phyloP scores from a whole-genome alignment of 208 protist genomes.

The Leishmania mexicana region DNA sequence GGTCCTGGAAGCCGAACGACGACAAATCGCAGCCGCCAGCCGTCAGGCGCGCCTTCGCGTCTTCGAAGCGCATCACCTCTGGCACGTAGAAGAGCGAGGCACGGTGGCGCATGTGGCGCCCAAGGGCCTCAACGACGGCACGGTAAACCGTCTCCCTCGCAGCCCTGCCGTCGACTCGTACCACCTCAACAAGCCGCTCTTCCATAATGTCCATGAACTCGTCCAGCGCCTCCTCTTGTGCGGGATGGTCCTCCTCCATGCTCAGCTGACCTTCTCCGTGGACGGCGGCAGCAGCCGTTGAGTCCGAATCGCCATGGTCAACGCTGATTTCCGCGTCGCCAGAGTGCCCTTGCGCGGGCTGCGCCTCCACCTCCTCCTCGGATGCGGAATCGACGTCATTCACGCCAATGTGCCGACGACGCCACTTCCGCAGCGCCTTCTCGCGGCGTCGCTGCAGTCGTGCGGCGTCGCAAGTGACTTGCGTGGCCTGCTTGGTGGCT shows the following conservation, averaged over 20 bases:
- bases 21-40: conserved; percentile 58
- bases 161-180: conserved; percentile 62
- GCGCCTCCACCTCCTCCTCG: conserved; percentile 12
- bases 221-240: conserved; percentile 61
- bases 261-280: conserved; percentile 6
- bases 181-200: conserved; percentile 59
- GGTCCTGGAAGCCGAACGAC: conserved; percentile 64
- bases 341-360: conserved; percentile 8
- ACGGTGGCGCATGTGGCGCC: conserved; percentile 62
- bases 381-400: conserved; percentile 54
- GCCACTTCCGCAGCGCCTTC: conserved; percentile 73
- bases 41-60: conserved; percentile 47
- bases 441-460: conserved; percentile 41
- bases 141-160: conserved; percentile 60
- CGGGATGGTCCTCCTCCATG: conserved; percentile 16
- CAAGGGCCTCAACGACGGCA: conserved; percentile 43
- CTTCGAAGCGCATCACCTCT: conserved; percentile 67
- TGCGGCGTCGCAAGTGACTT: conserved; percentile 27
- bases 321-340: conserved; percentile 1
- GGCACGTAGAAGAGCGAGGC: conserved; percentile 78
- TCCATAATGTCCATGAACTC: conserved; percentile 70
- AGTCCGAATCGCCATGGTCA: conserved; percentile 21
- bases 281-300: conserved; percentile 10
- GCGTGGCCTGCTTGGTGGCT: conserved; percentile 8
- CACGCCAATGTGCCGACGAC: conserved; percentile 87